These are phyloP conservation scores for Parachlorella kessleri DNA, from an alignment of 139 green algal genomes.

Conservation along the genomic window DNA sequence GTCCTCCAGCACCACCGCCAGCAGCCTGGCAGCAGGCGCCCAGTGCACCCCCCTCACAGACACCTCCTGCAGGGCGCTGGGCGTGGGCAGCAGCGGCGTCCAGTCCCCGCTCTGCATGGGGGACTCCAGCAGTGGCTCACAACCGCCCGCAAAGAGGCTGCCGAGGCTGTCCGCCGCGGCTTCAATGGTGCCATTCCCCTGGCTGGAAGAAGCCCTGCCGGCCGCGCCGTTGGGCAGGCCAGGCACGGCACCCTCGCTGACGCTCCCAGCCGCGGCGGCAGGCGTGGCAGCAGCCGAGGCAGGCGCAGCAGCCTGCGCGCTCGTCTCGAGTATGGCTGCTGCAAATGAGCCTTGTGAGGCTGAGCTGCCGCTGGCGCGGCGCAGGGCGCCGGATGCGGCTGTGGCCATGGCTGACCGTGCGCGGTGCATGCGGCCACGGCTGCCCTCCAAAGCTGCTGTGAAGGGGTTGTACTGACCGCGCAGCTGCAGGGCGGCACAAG, in stretches of 20 bases:
- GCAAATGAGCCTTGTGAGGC: no score
- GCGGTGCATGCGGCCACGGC: constrained; percentile 14
- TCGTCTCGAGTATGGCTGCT: no score
- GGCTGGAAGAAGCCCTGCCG: no score
- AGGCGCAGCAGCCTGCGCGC: no score
- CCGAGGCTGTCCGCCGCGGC: not conserved
- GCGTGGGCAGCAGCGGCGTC: constrained; percentile 26
- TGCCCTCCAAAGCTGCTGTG: constrained; percentile 22
- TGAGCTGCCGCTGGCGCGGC: no score
- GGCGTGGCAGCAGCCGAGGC: no score
- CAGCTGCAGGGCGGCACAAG: constrained; percentile 23
- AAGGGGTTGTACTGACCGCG: constrained; percentile 41
- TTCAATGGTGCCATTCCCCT: not conserved
- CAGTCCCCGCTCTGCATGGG: not conserved
- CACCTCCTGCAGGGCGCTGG: constrained; percentile 14
- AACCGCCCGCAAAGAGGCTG: not conserved
- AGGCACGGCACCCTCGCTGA: no score
- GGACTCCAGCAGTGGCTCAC: not conserved
- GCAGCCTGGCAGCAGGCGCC: constrained; percentile 22
- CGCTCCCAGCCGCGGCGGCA: no score
- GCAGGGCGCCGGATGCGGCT: no score
- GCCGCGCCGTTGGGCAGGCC: no score
- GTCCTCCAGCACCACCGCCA: constrained; percentile 49
- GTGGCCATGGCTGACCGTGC: not conserved
- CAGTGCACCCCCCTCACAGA: constrained; percentile 35